These are phyloP conservation scores for Diaporthe aspalathi DNA, from an alignment of 2,329 filamentous ascomycete genomes.

Conservation along the genomic window DNA sequence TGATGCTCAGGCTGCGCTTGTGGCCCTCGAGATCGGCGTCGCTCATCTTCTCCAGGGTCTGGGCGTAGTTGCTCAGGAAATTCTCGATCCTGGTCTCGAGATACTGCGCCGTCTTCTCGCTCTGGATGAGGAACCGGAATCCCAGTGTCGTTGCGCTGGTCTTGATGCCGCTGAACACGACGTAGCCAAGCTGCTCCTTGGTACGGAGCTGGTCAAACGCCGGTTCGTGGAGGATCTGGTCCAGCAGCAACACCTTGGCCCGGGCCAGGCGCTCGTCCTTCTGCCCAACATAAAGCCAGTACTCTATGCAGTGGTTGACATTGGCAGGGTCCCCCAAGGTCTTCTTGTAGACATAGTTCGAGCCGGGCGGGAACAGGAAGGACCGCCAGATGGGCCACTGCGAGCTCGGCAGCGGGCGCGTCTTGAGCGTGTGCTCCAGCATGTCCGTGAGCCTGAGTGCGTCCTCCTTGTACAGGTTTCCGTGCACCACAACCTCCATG, in stretches of 20 bases:
- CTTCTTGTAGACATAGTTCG: conserved; percentile 86
- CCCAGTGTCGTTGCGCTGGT: conserved; percentile 82
- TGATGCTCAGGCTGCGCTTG: conserved; percentile 89
- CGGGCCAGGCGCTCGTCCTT: conserved; percentile 76
- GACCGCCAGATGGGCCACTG: conserved; percentile 86
- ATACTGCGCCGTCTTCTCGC: conserved; percentile 85
- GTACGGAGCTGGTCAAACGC: conserved; percentile 95
- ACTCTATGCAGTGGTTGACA: conserved; percentile 88
- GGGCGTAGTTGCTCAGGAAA: conserved; percentile 78
- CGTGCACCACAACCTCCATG: conserved; percentile 88
- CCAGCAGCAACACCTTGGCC: conserved; percentile 82
- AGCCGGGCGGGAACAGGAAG: conserved; percentile 80
- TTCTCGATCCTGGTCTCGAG: conserved; percentile 88
- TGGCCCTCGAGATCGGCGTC: conserved; percentile 89
- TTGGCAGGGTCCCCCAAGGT: conserved; percentile 87
- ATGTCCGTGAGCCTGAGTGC: conserved; percentile 86
- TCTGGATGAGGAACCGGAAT: conserved; percentile 92
- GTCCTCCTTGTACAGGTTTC: conserved; percentile 95
- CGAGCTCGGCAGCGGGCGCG: conserved; percentile 76
- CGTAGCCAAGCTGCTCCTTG: conserved; percentile 97
- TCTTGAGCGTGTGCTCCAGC: conserved; percentile 81
- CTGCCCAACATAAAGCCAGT: conserved; percentile 77
- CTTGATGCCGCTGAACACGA: conserved; percentile 86
- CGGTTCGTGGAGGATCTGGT: conserved; percentile 92
- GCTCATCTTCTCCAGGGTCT: conserved; percentile 78